phyloP scores from a whole-genome alignment of 2,329 filamentous ascomycete genomes.

The Nectriaceae sp. region DNA sequence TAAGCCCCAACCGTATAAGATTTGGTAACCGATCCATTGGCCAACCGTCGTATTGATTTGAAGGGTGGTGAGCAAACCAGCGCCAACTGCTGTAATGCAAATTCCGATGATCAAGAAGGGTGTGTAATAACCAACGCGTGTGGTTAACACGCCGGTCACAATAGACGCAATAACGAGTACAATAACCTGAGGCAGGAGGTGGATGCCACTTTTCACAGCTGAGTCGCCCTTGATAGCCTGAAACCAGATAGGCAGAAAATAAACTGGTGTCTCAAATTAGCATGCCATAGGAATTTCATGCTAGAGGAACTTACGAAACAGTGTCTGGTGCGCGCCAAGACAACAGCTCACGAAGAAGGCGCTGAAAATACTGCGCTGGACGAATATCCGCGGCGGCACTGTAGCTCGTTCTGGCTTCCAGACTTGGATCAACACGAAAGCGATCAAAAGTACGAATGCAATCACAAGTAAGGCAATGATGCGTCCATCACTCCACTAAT shows the following conservation, averaged over 20 bases:
- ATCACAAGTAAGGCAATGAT: constrained; percentile 47
- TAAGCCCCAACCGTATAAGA: constrained; percentile 45
- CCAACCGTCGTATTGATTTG: constrained; percentile 15
- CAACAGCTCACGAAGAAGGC: constrained; percentile 28
- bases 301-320: constrained; percentile 2
- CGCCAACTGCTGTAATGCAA: constrained; percentile 35
- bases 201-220: constrained; percentile 32
- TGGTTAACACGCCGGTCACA: constrained; percentile 29
- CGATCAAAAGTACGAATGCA: constrained; percentile 39
- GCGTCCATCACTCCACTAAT: constrained; percentile 44
- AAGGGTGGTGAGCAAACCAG: constrained; percentile 45
- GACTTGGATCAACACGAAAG: constrained; percentile 41
- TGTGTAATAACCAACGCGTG: constrained; percentile 42
- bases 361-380: constrained; percentile 39
- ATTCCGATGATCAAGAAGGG: constrained; percentile 40
- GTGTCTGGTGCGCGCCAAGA: constrained; percentile 27
- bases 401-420: constrained; percentile 38
- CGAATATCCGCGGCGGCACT: constrained; percentile 41
- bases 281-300: not conserved
- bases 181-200: constrained; percentile 30
- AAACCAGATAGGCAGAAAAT: constrained; percentile 55
- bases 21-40: constrained; percentile 34
- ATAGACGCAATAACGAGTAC: constrained; percentile 30
- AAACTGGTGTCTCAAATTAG: constrained; percentile 26
- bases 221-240: constrained; percentile 44